phyloP scores from a whole-genome alignment of 768 basidiomycete genomes.

The Boletus reticulatus region DNA sequence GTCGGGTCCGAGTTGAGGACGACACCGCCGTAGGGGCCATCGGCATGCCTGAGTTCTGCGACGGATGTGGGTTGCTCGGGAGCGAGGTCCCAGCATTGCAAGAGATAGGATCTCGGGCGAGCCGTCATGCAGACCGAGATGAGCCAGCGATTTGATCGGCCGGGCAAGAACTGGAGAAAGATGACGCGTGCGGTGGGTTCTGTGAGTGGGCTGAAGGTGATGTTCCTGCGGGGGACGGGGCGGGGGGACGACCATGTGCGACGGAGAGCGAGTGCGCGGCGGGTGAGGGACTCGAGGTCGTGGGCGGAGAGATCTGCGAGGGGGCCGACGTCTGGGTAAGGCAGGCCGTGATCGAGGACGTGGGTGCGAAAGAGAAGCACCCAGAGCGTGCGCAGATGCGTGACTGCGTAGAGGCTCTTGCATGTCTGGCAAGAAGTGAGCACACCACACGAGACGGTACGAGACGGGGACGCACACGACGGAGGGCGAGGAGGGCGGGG shows the following conservation, averaged over 20 bases:
- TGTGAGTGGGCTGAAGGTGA: conserved; percentile 24
- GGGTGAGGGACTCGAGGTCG: conserved; percentile 44
- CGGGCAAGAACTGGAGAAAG: conserved; percentile 48
- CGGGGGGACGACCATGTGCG: conserved; percentile 47
- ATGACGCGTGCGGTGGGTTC: conserved; percentile 36
- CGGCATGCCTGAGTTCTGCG: conserved; percentile 35
- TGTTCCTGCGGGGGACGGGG: conserved; percentile 32
- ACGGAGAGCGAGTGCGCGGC: conserved; percentile 41
- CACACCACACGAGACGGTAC: background rate
- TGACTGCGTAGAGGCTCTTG: conserved; percentile 39
- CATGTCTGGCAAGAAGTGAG: conserved; percentile 39
- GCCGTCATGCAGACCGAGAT: conserved; percentile 40
- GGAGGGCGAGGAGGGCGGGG: conserved; percentile 41
- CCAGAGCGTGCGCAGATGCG: conserved; percentile 53
- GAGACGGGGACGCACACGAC: conserved; percentile 39
- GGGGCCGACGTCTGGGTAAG: conserved; percentile 42
- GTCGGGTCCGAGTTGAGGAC: conserved; percentile 42
- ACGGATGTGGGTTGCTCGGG: conserved; percentile 36
- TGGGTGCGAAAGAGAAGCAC: conserved; percentile 39
- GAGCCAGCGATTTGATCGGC: conserved; percentile 41
- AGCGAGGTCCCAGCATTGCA: conserved; percentile 60
- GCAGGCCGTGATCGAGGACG: conserved; percentile 42
- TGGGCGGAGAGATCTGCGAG: conserved; percentile 34
- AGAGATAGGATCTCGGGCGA: conserved; percentile 27
- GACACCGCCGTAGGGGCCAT: conserved; percentile 41